Percentiles rank a stretch among this genome's conserved stretches.
Conservation (phyloP, 495 filamentous ascomycete species). For the Echria macrotheca region DNA sequence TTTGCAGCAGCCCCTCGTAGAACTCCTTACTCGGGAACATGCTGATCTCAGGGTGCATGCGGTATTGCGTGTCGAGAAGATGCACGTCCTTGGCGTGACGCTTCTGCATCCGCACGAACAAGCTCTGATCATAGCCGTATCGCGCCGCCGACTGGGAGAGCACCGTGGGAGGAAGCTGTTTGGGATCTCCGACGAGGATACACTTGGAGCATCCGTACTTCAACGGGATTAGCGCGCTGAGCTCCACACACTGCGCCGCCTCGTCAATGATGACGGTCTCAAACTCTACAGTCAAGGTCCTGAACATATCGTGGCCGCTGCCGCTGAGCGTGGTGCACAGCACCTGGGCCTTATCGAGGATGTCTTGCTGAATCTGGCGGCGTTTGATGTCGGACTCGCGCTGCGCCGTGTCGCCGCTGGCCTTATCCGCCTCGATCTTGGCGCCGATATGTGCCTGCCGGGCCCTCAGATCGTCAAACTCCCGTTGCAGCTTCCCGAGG, state of each 20-base stretch:
- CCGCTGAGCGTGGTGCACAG: constrained; percentile 94
- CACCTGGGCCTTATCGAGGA: constrained; percentile 83
- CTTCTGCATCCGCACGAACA: constrained; percentile 96
- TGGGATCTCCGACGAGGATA: constrained; percentile 94
- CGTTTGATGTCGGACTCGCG: constrained; percentile 82
- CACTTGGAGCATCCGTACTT: constrained; percentile 98
- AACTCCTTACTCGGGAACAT: constrained; percentile 83
- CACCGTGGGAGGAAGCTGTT: constrained; percentile 93
- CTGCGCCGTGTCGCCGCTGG: constrained; percentile 67
- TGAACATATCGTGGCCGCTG: constrained; percentile 96
- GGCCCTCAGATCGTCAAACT: constrained; percentile 73
- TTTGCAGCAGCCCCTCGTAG: constrained; percentile 80
- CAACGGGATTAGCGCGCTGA: constrained; percentile 91
- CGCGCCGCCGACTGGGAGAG: constrained; percentile 86
- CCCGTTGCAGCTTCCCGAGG: constrained; percentile 59
- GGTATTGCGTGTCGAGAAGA: constrained; percentile 91
- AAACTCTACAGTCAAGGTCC: constrained; percentile 88
- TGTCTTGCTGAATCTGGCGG: constrained; percentile 78
- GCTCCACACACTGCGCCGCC: constrained; percentile 94
- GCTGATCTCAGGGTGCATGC: constrained; percentile 97
- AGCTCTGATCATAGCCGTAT: constrained; percentile 93
- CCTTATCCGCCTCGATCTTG: constrained; percentile 78
- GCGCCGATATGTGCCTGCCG: constrained; percentile 66
- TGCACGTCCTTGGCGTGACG: constrained; percentile 89
- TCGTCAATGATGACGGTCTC: constrained; percentile 98